Conservation (phyloP, 805 yeast species). For the Pichia nakasei region DNA sequence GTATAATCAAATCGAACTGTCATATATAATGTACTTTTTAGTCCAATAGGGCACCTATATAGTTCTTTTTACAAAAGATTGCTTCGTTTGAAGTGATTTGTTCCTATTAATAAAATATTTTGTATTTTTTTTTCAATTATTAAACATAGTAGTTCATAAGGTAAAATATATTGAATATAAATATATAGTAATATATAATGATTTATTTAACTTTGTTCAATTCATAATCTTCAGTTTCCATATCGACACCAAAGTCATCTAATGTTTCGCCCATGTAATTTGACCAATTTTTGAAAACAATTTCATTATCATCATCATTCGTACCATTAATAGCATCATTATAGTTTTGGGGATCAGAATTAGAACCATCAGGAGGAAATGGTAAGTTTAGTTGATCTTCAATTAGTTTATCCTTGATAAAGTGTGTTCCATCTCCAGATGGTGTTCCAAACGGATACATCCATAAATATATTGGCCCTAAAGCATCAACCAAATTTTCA, state of each 20-base stretch:
- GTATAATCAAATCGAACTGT: background rate
- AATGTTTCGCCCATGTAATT: slow-evolving; percentile 79
- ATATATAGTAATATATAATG: too few relatives aligned
- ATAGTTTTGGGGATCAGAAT: slow-evolving; percentile 11
- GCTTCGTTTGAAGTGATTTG: too few relatives aligned
- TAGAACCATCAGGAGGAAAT: slow-evolving; percentile 88
- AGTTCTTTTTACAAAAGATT: too few relatives aligned
- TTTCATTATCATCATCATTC: slow-evolving; percentile 13
- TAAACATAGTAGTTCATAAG: too few relatives aligned
- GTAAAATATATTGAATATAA: too few relatives aligned
- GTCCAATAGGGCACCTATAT: background rate
- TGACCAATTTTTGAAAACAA: slow-evolving; percentile 37
- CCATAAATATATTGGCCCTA: slow-evolving; percentile 66
- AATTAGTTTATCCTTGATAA: slow-evolving; percentile 45
- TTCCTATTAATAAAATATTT: too few relatives aligned
- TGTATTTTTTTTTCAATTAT: too few relatives aligned
- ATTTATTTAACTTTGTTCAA: slow-evolving; percentile 5
- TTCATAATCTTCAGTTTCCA: slow-evolving; percentile 41
- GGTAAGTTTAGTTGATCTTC: slow-evolving; percentile 61
- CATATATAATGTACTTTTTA: background rate
- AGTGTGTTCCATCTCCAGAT: slow-evolving; percentile 48
- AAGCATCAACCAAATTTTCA: slow-evolving; percentile 40
- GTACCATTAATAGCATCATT: slow-evolving; percentile 6
- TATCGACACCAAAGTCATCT: slow-evolving; percentile 82
- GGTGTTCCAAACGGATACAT: slow-evolving; percentile 64